Conservation (phyloP, 1,284 basidiomycete species). For the Sparassis latifolia region DNA sequence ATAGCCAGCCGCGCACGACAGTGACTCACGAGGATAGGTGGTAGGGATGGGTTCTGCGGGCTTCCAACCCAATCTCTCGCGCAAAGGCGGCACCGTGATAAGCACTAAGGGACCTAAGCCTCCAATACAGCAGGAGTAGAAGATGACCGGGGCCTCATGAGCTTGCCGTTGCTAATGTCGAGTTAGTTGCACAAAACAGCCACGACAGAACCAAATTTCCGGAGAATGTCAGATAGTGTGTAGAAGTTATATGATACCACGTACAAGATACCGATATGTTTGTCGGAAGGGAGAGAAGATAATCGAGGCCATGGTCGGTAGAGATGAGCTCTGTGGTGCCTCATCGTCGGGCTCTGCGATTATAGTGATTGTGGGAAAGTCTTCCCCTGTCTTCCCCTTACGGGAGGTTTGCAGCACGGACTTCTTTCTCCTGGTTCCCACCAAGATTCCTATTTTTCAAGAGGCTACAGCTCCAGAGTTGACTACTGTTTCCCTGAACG, state of each 20-base stretch:
- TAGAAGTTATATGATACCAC: slow-evolving; percentile 1
- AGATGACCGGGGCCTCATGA: slow-evolving; percentile 90
- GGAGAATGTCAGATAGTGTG: neutral
- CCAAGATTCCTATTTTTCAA: too few species aligned
- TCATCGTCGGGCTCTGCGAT: too few species aligned
- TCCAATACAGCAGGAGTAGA: slow-evolving; percentile 82
- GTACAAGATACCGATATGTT: slow-evolving; percentile 47
- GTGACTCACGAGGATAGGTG: slow-evolving; percentile 76
- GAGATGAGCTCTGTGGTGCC: too few species aligned
- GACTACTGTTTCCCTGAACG: too few species aligned
- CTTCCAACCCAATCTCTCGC: slow-evolving; percentile 69
- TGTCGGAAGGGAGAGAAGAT: slow-evolving; percentile 35
- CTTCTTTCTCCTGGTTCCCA: too few species aligned
- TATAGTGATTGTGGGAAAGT: too few species aligned
- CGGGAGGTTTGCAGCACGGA: too few species aligned
- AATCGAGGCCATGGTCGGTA: slow-evolving; percentile 35
- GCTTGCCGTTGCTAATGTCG: slow-evolving; percentile 64
- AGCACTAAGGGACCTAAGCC: slow-evolving; percentile 73
- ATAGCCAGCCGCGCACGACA: neutral
- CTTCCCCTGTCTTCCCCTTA: too few species aligned
- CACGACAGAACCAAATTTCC: neutral
- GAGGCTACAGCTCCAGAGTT: too few species aligned
- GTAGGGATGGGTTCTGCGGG: slow-evolving; percentile 74
- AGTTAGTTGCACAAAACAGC: neutral
- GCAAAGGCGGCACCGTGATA: slow-evolving; percentile 73